Conservation (phyloP, 371 early-diverging fungal genomes). For the Mucor indicus region DNA sequence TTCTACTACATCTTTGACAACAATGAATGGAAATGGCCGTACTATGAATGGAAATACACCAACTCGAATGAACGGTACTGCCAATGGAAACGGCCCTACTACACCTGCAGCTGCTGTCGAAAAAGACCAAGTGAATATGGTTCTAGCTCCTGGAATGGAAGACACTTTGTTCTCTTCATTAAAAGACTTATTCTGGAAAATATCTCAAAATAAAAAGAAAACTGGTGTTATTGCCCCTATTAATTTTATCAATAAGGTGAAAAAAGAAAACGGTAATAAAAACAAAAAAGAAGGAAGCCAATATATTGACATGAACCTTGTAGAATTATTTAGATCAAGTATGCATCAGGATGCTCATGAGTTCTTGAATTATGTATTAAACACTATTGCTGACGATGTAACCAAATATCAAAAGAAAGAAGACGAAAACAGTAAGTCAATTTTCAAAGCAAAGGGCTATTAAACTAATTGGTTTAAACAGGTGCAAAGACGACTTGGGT, state of each 20-base stretch:
- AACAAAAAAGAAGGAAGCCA: too few relatives aligned
- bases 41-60: neutral
- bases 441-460: too few relatives aligned
- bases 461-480: constrained; percentile 3
- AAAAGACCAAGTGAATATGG: constrained; percentile 42
- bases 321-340: constrained; percentile 88
- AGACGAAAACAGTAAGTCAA: constrained; percentile 1
- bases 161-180: constrained; percentile 83
- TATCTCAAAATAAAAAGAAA: constrained; percentile 79
- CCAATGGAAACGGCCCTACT: neutral
- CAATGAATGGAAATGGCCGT: constrained; percentile 17
- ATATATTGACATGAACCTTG: too few relatives aligned
- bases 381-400: constrained; percentile 88
- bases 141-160: constrained; percentile 58
- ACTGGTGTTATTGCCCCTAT: constrained; percentile 86
- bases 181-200: constrained; percentile 85
- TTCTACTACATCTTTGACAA: constrained; percentile 25
- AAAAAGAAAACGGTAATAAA: constrained; percentile 81
- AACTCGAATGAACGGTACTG: neutral
- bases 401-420: constrained; percentile 51
- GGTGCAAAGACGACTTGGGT: constrained; percentile 80
- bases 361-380: constrained; percentile 90
- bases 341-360: constrained; percentile 98
- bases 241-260: constrained; percentile 83
- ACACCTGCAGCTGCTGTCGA: constrained; percentile 15